Conservation (phyloP, 2,329 filamentous ascomycete genomes). For the Penicillium paneum region DNA sequence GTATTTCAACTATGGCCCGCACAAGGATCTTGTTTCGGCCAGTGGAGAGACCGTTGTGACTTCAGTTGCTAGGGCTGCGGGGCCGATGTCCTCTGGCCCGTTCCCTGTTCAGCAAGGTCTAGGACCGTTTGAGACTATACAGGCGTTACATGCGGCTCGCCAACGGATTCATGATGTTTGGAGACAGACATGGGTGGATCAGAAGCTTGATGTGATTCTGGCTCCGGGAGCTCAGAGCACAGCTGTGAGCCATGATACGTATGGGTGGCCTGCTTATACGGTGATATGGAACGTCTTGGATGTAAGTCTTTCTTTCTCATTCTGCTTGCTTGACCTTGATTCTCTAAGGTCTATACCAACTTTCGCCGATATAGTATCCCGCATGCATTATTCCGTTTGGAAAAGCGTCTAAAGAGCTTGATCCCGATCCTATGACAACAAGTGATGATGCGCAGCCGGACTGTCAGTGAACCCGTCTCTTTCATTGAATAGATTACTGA, state of each 20-base stretch:
- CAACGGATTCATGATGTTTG: slow-evolving; percentile 39
- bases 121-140: slow-evolving; percentile 40
- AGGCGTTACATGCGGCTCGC: slow-evolving; percentile 42
- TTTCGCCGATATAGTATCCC: slow-evolving; percentile 42
- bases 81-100: slow-evolving; percentile 27
- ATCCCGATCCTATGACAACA: slow-evolving; percentile 32
- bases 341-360: neutral
- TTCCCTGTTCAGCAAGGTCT: slow-evolving; percentile 26
- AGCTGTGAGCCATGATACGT: slow-evolving; percentile 51
- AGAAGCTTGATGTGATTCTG: slow-evolving; percentile 52
- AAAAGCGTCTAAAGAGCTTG: slow-evolving; percentile 42
- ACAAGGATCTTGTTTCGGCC: slow-evolving; percentile 31
- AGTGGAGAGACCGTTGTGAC: slow-evolving; percentile 47
- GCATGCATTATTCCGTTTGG: slow-evolving; percentile 50
- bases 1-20: slow-evolving; percentile 36
- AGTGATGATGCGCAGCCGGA: slow-evolving; percentile 29
- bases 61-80: slow-evolving; percentile 33
- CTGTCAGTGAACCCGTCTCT: slow-evolving; percentile 16
- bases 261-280: slow-evolving; percentile 44
- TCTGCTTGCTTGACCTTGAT: neutral
- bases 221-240: slow-evolving; percentile 50
- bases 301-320: slow-evolving; percentile 32
- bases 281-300: slow-evolving; percentile 53
- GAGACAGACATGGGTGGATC: slow-evolving; percentile 42
- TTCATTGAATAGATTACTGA: slow-evolving; percentile 3